Percentiles rank a stretch among this genome's conserved stretches.
These are phyloP conservation scores for Pichia sp. DNA, from an alignment of 1,139 yeast species.

Conservation along the genomic window DNA sequence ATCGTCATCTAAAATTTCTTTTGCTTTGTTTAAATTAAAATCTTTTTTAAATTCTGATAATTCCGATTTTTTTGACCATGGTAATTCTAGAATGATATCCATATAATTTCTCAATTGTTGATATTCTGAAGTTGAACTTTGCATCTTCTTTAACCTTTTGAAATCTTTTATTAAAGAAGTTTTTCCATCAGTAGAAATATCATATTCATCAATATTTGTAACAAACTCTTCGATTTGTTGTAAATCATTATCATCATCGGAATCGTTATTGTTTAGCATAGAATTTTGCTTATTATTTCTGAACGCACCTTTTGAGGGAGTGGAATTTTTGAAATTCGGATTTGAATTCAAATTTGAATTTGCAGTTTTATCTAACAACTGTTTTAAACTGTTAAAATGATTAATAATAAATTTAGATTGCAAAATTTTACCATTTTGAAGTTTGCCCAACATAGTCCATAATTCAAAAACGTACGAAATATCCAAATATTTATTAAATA, in stretches of 20 bases:
- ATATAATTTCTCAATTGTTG: slow-evolving; percentile 67
- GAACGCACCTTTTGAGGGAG: too few species aligned
- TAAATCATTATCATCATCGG: slow-evolving; percentile 42
- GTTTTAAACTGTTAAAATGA: slow-evolving; percentile 52
- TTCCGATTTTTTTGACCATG: slow-evolving; percentile 40
- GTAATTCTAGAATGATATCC: slow-evolving; percentile 64
- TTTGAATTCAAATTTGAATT: background rate
- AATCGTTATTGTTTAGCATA: too few species aligned
- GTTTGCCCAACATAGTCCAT: slow-evolving; percentile 43
- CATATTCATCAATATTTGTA: slow-evolving; percentile 32
- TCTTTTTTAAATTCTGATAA: too few species aligned
- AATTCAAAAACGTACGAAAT: slow-evolving; percentile 44
- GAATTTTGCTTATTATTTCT: too few species aligned
- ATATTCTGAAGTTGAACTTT: slow-evolving; percentile 65
- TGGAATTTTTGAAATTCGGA: too few species aligned
- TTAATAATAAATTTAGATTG: slow-evolving; percentile 44
- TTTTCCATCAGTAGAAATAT: slow-evolving; percentile 45
- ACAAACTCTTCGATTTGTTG: slow-evolving; percentile 44
- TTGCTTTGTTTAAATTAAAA: slow-evolving; percentile 52
- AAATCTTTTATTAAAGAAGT: slow-evolving; percentile 57
- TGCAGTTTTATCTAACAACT: slow-evolving; percentile 36
- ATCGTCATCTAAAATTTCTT: slow-evolving; percentile 60
- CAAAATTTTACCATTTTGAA: slow-evolving; percentile 20
- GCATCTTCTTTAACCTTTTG: slow-evolving; percentile 55
- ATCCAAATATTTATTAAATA: slow-evolving; percentile 35